Evolutionary conservation across 441 rosid genomes (phyloP), one percentile per base, ranked within the genome.

Genomic region (Codiaeum variegatum): DNA sequence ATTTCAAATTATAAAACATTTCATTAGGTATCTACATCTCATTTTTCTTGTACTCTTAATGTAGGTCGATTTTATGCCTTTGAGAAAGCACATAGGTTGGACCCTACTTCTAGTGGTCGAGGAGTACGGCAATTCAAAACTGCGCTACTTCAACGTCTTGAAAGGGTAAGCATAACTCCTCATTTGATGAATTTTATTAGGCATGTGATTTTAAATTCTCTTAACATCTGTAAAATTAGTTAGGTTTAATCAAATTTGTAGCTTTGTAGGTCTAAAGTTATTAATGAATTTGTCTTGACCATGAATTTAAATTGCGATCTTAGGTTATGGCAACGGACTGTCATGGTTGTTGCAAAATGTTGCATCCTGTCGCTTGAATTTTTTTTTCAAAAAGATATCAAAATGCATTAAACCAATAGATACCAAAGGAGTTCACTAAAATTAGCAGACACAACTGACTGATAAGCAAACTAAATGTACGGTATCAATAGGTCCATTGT

Each of bases 71-170:
- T 93, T 78, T 95, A 93, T 83, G 99, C 99, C 42, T 95, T 91
- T 69, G 97, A 90, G 88, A 93, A 93, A 78, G 98, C 99, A 73
- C 99, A 95, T 69, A 87, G 88, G 81, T 68, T 95, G 89, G 99
- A 95, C 77, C 98, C 99, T 44, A 95, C 90, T 59, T 95, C 99
- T 11, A 90, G 97, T 72, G 98, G 99, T 71, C 86, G 98, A 67
- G 98, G 99, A 76, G 99, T 95, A 81, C 93, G 98, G 26, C 99
- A 95, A 75, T 95, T 95, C 79, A 95, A 93, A 84, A 95, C 98
- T 74, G 98, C 99, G 13, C 97, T 95, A 11, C 91, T 95, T 71
- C 99, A 95, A 73, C 99, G 97, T 72, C 95, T 95, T 62, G 98
- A 91, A 82, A 89, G 93, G 88, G 99, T 93, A 76, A 82, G 91